Conservation (phyloP, 176 grass and related monocot genomes). For the Eragrostis nindensis region DNA sequence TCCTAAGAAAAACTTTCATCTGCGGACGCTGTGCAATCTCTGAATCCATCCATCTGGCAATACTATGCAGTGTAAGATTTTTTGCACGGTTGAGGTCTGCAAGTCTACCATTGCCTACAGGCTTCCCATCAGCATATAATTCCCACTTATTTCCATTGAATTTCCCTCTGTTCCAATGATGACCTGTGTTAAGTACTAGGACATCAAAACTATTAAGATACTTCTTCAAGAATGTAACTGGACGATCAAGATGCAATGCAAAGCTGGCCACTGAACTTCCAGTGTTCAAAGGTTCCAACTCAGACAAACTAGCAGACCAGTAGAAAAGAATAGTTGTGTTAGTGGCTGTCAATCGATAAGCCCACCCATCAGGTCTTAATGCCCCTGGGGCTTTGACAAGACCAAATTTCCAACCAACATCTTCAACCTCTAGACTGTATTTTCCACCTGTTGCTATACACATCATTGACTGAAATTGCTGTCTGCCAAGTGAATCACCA, state of each 20-base stretch:
- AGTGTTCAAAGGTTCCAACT: conserved; percentile 72
- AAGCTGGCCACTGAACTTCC: conserved; percentile 55
- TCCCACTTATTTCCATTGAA: conserved; percentile 87
- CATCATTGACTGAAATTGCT: conserved; percentile 98
- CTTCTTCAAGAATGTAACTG: conserved; percentile 79
- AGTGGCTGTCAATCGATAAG: conserved; percentile 72
- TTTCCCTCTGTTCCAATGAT: conserved; percentile 99
- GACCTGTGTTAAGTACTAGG: conserved; percentile 92
- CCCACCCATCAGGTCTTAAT: conserved; percentile 92
- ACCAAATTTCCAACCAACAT: conserved; percentile 77
- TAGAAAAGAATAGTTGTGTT: conserved; percentile 96
- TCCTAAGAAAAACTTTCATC: conserved; percentile 84
- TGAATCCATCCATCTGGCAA: conserved; percentile 77
- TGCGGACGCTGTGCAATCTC: conserved; percentile 52
- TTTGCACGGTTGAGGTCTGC: conserved; percentile 68
- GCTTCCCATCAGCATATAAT: conserved; percentile 67
- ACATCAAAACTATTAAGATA: conserved; percentile 76
- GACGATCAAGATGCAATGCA: conserved; percentile 91
- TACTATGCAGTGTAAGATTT: conserved; percentile 74
- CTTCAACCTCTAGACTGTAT: conserved; percentile 62
- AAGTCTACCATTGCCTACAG: conserved; percentile 48
- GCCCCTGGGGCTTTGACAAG: conserved; percentile 86
- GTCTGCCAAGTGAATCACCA: conserved; percentile 94
- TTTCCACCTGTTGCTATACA: conserved; percentile 86
- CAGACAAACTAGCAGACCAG: conserved; percentile 97